Percentiles rank a stretch among this genome's conserved stretches.
Evolutionary conservation across 345 rosid species (phyloP).

Genomic region (Aurinia saxatilis): DNA sequence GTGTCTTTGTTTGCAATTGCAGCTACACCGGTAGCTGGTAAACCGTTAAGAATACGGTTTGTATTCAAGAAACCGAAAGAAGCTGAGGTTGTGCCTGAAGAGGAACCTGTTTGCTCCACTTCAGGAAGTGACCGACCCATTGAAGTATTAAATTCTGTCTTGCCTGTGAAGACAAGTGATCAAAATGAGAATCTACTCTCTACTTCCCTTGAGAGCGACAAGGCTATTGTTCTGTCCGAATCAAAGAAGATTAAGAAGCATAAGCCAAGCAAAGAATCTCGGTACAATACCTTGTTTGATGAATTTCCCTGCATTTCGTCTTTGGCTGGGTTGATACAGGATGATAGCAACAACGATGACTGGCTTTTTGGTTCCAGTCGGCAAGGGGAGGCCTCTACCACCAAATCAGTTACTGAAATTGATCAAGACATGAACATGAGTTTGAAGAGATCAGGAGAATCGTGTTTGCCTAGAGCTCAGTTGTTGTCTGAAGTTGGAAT

Average conservation of each 20-base stretch:
- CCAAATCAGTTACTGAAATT: background rate
- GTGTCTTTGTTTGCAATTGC: background rate
- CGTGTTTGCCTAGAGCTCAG: slow-evolving; percentile 29
- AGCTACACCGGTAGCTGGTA: slow-evolving; percentile 34
- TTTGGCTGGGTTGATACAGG: background rate
- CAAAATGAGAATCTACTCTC: background rate
- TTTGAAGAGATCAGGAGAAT: background rate
- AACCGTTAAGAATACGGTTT: slow-evolving; percentile 40
- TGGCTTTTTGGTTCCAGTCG: slow-evolving; percentile 46
- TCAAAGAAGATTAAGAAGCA: slow-evolving; percentile 6
- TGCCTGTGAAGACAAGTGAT: background rate
- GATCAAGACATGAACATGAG: background rate
- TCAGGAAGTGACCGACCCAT: slow-evolving; percentile 8
- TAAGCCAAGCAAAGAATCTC: slow-evolving; percentile 7
- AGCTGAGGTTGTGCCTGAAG: slow-evolving; percentile 2
- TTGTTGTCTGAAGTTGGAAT: slow-evolving; percentile 38
- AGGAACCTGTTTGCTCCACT: slow-evolving; percentile 23
- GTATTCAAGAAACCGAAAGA: slow-evolving; percentile 29
- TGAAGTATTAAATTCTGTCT: background rate
- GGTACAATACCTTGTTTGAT: slow-evolving; percentile 31
- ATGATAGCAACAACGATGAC: slow-evolving; percentile 25
- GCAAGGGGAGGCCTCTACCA: background rate
- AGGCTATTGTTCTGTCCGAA: background rate
- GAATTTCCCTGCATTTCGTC: slow-evolving; percentile 29
- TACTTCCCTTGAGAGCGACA: background rate